phyloP scores from a whole-genome alignment of 495 filamentous ascomycete genomes.

The Ascodesmis nigricans region DNA sequence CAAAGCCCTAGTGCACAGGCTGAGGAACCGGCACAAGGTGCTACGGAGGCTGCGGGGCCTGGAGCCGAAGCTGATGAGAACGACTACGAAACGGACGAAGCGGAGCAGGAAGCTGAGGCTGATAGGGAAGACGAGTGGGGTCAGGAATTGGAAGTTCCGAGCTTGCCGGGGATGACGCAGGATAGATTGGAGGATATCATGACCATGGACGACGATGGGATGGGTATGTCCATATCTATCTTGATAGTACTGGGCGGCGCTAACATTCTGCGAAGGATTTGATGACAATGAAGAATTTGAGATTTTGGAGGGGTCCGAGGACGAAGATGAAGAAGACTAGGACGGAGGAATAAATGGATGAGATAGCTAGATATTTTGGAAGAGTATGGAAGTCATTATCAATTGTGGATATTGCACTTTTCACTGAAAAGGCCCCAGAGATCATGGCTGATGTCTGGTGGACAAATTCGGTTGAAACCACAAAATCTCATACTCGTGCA shows the following conservation, averaged over 20 bases:
- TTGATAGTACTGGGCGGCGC: background rate
- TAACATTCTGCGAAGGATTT: background rate
- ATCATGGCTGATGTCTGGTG: no score
- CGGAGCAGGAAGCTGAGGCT: slow-evolving; percentile 2
- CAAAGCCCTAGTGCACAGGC: background rate
- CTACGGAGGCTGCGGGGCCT: background rate
- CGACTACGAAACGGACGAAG: background rate
- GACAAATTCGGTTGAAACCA: no score
- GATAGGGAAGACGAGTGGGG: slow-evolving; percentile 6
- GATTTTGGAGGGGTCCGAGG: slow-evolving; percentile 3
- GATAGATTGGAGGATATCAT: slow-evolving; percentile 4
- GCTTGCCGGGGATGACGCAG: background rate
- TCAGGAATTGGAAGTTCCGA: slow-evolving; percentile 4
- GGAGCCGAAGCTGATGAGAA: background rate
- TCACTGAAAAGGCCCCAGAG: no score
- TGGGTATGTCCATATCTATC: slow-evolving; percentile 1
- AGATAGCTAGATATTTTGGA: no score
- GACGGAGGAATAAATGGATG: background rate
- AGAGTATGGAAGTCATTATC: no score
- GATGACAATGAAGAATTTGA: slow-evolving; percentile 2
- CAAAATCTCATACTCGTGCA: no score
- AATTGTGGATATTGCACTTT: no score
- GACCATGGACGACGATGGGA: slow-evolving; percentile 1
- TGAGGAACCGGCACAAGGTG: background rate
- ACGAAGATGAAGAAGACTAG: slow-evolving; percentile 6